These are phyloP conservation scores for Nicotiana obtusifolia DNA, from an alignment of 257 asterid species.

Conservation along the genomic window DNA sequence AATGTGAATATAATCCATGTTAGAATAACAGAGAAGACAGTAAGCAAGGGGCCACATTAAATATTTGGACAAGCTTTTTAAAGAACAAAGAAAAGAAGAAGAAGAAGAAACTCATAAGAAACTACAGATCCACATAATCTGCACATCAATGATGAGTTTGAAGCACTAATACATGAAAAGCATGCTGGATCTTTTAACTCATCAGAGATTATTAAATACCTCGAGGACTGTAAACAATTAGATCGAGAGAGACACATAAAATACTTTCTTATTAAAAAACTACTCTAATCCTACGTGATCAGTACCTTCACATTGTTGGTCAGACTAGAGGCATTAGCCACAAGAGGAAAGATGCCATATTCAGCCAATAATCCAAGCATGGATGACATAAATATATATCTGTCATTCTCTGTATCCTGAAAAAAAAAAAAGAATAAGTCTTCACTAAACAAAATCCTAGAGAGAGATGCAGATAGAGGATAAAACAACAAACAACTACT, in stretches of 20 bases:
- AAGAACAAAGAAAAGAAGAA: not conserved
- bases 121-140: not conserved
- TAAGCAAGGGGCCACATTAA: not conserved
- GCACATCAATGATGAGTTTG: not conserved
- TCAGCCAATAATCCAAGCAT: slow-evolving; percentile 71
- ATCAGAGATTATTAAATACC: not conserved
- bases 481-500: not conserved
- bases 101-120: not conserved
- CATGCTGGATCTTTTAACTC: not conserved
- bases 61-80: not conserved
- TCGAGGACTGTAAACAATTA: not conserved
- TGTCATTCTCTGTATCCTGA: slow-evolving; percentile 81
- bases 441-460: slow-evolving; percentile 9
- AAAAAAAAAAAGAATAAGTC: slow-evolving; percentile 20
- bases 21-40: not conserved
- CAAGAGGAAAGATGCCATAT: slow-evolving; percentile 82
- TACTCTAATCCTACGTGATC: not conserved
- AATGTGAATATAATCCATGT: slow-evolving; percentile 6
- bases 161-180: not conserved
- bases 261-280: not conserved
- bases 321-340: slow-evolving; percentile 72
- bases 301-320: slow-evolving; percentile 73
- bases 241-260: not conserved
- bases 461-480: slow-evolving; percentile 10
- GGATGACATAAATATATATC: slow-evolving; percentile 62